Evolutionary conservation across 805 yeast genomes (phyloP).

Genomic region (Scheffersomyces spartinae): DNA sequence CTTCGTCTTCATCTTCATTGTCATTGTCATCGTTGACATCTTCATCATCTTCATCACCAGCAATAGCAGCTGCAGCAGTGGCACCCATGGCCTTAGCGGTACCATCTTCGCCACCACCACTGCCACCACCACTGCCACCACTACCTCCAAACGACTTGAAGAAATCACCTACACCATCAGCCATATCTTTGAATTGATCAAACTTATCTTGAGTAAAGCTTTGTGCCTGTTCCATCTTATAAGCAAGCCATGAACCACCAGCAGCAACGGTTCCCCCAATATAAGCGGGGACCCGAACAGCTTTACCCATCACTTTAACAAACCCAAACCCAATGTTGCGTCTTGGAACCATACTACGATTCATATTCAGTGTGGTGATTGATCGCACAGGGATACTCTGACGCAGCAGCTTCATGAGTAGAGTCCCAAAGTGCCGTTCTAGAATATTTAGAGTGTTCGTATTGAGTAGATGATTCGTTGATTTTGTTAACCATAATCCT

Average conservation of each 20-base stretch:
- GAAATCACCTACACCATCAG: slow-evolving; percentile 39
- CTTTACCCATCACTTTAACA: slow-evolving; percentile 44
- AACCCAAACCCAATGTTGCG: no score
- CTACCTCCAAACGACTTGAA: slow-evolving; percentile 22
- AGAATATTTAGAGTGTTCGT: no score
- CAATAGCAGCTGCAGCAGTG: slow-evolving; percentile 22
- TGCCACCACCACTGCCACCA: slow-evolving; percentile 22
- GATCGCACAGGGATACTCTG: no score
- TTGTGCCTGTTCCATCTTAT: slow-evolving; percentile 83
- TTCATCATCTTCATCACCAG: slow-evolving; percentile 9
- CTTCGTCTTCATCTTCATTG: slow-evolving; percentile 42
- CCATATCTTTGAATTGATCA: slow-evolving; percentile 47
- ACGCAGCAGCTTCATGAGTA: no score
- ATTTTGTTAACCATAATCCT: no score
- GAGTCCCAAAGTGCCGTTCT: no score
- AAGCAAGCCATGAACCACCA: slow-evolving; percentile 85
- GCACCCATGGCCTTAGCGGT: slow-evolving; percentile 52
- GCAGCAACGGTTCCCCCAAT: slow-evolving; percentile 90
- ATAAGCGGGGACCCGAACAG: slow-evolving; percentile 60
- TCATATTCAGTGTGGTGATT: no score
- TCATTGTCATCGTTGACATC: slow-evolving; percentile 25
- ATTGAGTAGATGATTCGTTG: no score
- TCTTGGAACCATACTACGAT: no score
- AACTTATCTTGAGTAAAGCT: slow-evolving; percentile 58
- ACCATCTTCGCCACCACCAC: slow-evolving; percentile 32